Evolutionary conservation across 2,329 filamentous ascomycete genomes (phyloP), one percentile per base, ranked within the genome.

Genomic region (Curvularia spicifera): DNA sequence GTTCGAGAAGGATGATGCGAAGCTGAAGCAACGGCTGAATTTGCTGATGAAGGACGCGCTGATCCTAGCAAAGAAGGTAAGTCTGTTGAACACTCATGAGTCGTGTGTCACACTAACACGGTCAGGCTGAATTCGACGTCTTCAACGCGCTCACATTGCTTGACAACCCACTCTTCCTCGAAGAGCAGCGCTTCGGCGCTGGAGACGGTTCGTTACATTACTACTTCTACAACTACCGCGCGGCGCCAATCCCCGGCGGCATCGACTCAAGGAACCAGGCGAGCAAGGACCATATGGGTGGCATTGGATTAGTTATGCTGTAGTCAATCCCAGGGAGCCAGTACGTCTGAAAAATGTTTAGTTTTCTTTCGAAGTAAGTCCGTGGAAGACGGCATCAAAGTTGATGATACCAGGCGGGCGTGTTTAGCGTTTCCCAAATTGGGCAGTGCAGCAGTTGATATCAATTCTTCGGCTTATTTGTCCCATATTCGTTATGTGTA

Each of bases 181-280:
- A 94, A 74, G 85, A 97, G 67, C 91, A 97, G 73, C 96, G 96
- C 78, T 99, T 97, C 71, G 95, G 94, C 44, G 89, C 90, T 5
- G 95, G 95, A 31, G 95, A 99, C 76, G 95, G 95, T 46, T 92
- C 95, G 76, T 83, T 99, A 69, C 93, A 99, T 78, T 99, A 93
- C 80, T 99, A 99, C 78, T 83, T 99, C 31, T 99, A 96, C 84
- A 99, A 99, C 80, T 99, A 97, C 82, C 88, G 92, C 56, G 91
- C 92, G 12, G 88, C 91, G 59, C 87, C 89, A n/a, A 90, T 99
- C 70, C 81, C 87, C 0, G 93, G 95, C 48, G 95, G 95, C 22
- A 88, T 98, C 43, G 88, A 97, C 76, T 84, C 85, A 70, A 87
- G 85, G 71, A 96, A 96, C 74, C 81, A 87, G 68, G 82, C 94